phyloP scores from a whole-genome alignment of 2,329 filamentous ascomycete genomes.

The Phyllosticta citrichinensis region DNA sequence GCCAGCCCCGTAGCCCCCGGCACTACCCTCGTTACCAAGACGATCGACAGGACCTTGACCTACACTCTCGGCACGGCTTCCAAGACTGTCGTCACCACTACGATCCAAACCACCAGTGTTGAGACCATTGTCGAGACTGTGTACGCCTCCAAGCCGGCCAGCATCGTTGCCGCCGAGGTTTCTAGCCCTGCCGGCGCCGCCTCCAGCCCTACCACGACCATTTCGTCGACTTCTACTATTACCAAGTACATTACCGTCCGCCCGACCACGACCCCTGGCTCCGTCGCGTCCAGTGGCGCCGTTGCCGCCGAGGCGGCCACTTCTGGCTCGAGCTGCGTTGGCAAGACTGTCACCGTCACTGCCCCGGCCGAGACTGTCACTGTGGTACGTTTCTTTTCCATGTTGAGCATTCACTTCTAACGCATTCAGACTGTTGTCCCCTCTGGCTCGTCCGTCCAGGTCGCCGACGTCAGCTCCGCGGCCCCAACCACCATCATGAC shows the following conservation, averaged over 20 bases:
- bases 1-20: slow-evolving; percentile 10
- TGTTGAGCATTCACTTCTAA: neutral
- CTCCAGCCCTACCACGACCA: slow-evolving; percentile 17
- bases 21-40: slow-evolving; percentile 7
- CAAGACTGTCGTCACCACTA: slow-evolving; percentile 37
- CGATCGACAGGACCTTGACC: slow-evolving; percentile 7
- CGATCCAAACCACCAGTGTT: slow-evolving; percentile 31
- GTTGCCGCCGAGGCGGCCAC: slow-evolving; percentile 9
- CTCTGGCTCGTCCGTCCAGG: neutral
- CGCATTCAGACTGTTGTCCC: neutral
- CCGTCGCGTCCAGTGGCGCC: neutral
- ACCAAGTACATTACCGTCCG: slow-evolving; percentile 27
- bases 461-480: slow-evolving; percentile 1
- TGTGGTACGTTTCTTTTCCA: slow-evolving; percentile 16
- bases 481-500: slow-evolving; percentile 10
- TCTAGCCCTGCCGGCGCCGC: neutral
- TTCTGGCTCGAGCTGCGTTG: slow-evolving; percentile 14
- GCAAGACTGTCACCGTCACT: slow-evolving; percentile 25
- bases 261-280: slow-evolving; percentile 14
- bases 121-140: slow-evolving; percentile 15
- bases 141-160: slow-evolving; percentile 19
- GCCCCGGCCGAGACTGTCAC: slow-evolving; percentile 28
- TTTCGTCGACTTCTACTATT: slow-evolving; percentile 24
- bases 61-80: slow-evolving; percentile 32
- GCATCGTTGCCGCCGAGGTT: slow-evolving; percentile 2